Conservation (phyloP, 1,284 basidiomycete genomes). For the Mycosarcoma maydis region DNA sequence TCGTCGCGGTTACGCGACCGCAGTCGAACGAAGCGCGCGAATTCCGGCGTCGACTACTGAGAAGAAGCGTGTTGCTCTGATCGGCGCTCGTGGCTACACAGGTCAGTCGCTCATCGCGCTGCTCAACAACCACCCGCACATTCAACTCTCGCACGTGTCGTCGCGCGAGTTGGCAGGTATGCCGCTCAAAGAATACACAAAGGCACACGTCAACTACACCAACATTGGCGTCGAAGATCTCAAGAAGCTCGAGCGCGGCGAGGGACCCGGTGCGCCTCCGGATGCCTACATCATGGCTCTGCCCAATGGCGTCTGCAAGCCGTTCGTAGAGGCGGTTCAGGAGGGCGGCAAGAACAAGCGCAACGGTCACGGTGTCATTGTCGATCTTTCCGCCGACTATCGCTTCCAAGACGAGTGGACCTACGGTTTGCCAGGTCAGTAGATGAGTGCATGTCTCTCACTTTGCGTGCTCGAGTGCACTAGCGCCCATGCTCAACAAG, state of each 20-base stretch:
- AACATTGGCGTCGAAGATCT: slow-evolving; percentile 65
- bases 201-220: slow-evolving; percentile 73
- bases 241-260: slow-evolving; percentile 62
- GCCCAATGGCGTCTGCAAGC: slow-evolving; percentile 95
- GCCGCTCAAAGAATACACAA: slow-evolving; percentile 83
- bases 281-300: slow-evolving; percentile 81
- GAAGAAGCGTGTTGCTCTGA: slow-evolving; percentile 88
- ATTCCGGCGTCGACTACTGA: slow-evolving; percentile 72
- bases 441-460: neutral
- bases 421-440: slow-evolving; percentile 98
- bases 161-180: slow-evolving; percentile 91
- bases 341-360: slow-evolving; percentile 73
- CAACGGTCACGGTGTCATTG: slow-evolving; percentile 75
- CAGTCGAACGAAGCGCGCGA: slow-evolving; percentile 68
- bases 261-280: slow-evolving; percentile 61
- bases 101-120: slow-evolving; percentile 89
- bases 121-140: slow-evolving; percentile 83
- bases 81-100: slow-evolving; percentile 95
- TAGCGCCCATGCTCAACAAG: no score
- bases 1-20: slow-evolving; percentile 68
- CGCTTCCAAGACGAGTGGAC: slow-evolving; percentile 94
- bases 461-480: no score
- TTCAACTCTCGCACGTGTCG: slow-evolving; percentile 91
- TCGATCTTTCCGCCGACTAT: slow-evolving; percentile 95
- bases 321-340: slow-evolving; percentile 95